Evolutionary conservation across 2,329 filamentous ascomycete species (phyloP).

Genomic region (Colletotrichum sublineola): DNA sequence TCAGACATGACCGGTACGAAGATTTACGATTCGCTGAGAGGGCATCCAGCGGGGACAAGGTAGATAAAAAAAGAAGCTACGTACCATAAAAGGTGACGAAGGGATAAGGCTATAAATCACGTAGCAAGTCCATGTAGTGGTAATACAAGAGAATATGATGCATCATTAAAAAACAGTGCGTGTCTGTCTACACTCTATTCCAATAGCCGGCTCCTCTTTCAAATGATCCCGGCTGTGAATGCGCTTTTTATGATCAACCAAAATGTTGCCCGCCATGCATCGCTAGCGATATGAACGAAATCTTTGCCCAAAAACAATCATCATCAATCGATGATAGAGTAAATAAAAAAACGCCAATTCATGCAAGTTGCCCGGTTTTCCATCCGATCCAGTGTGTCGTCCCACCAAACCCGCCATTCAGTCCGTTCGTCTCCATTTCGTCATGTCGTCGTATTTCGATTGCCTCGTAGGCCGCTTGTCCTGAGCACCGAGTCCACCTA

Average conservation of each 20-base stretch:
- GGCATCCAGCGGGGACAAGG: background rate
- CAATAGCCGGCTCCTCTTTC: background rate
- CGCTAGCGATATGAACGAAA: constrained; percentile 16
- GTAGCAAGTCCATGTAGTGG: background rate
- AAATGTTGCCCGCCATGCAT: constrained; percentile 22
- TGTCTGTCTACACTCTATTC: constrained; percentile 2
- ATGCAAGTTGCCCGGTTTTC: constrained; percentile 10
- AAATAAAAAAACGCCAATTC: constrained; percentile 11
- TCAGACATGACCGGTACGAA: background rate
- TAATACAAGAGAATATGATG: constrained; percentile 2
- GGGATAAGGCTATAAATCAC: background rate
- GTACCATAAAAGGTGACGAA: background rate
- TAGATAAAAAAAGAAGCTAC: background rate
- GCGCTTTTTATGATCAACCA: background rate
- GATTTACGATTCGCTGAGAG: background rate
- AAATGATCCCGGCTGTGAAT: background rate
- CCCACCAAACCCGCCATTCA: background rate
- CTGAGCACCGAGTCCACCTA: background rate
- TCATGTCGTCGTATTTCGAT: constrained; percentile 1
- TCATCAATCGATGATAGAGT: background rate
- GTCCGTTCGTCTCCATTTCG: background rate
- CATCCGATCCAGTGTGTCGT: constrained; percentile 3
- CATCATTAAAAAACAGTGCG: background rate
- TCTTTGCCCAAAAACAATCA: background rate
- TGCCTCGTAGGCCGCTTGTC: too few species aligned